These are phyloP conservation scores for Pythium aristosporum DNA, from an alignment of 352 stramenopile species.

Conservation along the genomic window DNA sequence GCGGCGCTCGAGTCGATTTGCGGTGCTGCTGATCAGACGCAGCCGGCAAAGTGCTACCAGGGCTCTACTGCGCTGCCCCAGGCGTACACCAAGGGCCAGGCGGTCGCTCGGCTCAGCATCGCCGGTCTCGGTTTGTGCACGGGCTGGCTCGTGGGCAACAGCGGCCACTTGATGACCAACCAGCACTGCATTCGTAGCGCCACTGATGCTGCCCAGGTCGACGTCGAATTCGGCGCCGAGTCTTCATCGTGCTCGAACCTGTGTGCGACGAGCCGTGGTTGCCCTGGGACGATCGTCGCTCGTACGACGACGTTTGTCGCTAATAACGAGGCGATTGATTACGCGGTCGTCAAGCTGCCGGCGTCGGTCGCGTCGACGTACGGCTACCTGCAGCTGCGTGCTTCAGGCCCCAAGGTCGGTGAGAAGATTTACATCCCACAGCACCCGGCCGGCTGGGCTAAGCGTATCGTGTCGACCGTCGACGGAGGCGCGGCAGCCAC, in stretches of 20 bases:
- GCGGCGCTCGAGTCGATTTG: neutral
- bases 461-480: conserved; percentile 30
- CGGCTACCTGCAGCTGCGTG: conserved; percentile 36
- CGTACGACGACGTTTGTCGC: conserved; percentile 32
- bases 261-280: conserved; percentile 25
- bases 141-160: too few species aligned
- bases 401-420: conserved; percentile 22
- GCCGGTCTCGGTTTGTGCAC: conserved; percentile 30
- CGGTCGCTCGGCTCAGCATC: conserved; percentile 39
- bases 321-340: conserved; percentile 32
- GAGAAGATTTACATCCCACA: conserved; percentile 56
- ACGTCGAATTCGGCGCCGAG: conserved; percentile 47
- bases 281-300: conserved; percentile 28
- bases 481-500: conserved; percentile 31
- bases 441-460: conserved; percentile 37
- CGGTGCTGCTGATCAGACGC: neutral
- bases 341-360: conserved; percentile 43
- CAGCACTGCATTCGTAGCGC: conserved; percentile 39
- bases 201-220: conserved; percentile 19
- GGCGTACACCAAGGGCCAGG: conserved; percentile 28
- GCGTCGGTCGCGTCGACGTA: conserved; percentile 30
- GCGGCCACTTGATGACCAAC: conserved; percentile 52
- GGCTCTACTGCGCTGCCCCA: conserved; percentile 3
- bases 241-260: conserved; percentile 29
- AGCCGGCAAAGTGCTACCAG: neutral